phyloP scores from a whole-genome alignment of 108 stramenopile genomes.

The Parietichytrium sp. region DNA sequence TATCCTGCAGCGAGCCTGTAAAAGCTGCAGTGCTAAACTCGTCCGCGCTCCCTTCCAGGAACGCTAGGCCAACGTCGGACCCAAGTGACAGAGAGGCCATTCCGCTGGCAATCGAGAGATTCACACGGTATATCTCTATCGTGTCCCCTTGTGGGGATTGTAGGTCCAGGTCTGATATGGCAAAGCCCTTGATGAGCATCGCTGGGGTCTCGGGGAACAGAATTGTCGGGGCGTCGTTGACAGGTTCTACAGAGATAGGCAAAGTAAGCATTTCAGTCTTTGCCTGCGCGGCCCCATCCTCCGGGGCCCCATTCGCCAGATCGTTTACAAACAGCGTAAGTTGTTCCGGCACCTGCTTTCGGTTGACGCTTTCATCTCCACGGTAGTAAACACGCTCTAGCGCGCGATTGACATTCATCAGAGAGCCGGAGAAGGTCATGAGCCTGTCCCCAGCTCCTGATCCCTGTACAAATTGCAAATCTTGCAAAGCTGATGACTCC shows the following conservation, averaged over 20 bases:
- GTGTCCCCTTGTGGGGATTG: neutral
- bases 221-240: conserved; percentile 13
- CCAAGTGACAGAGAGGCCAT: neutral
- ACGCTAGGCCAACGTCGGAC: neutral
- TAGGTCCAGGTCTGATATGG: conserved; percentile 1
- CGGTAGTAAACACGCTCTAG: neutral
- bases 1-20: neutral
- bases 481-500: neutral
- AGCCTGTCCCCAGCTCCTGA: neutral
- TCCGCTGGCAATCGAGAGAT: conserved; percentile 1
- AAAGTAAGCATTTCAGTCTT: neutral
- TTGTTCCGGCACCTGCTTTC: neutral
- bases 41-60: neutral
- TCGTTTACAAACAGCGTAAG: conserved; percentile 8
- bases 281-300: neutral
- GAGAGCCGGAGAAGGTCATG: neutral
- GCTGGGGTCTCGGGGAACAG: neutral
- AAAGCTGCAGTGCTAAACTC: neutral
- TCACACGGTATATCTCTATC: neutral
- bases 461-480: neutral
- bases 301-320: neutral
- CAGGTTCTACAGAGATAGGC: conserved; percentile 1
- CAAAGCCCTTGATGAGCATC: neutral
- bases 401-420: neutral
- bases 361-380: neutral